These are phyloP conservation scores for Thecaphora thlaspeos DNA, from an alignment of 1,284 basidiomycete genomes.

Conservation along the genomic window DNA sequence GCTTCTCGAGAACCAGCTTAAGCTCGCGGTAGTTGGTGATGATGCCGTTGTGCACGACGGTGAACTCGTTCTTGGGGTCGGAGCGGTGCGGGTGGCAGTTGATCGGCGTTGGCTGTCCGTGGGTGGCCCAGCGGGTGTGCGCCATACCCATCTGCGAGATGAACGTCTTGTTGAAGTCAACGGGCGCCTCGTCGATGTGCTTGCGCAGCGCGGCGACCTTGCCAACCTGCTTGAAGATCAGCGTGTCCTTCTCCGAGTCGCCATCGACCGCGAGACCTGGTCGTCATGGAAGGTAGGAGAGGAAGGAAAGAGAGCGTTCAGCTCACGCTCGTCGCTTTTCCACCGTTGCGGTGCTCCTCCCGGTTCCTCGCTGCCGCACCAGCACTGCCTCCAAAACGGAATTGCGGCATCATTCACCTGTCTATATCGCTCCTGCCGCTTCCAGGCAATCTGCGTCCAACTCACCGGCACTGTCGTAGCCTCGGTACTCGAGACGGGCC, in stretches of 20 bases:
- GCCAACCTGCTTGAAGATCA: slow-evolving; percentile 98
- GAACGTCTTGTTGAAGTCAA: slow-evolving; percentile 80
- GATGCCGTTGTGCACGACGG: slow-evolving; percentile 97
- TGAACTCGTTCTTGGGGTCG: slow-evolving; percentile 79
- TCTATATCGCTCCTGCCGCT: too few species aligned
- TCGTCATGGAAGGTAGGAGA: too few species aligned
- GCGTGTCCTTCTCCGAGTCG: slow-evolving; percentile 72
- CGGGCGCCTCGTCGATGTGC: slow-evolving; percentile 74
- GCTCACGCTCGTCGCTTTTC: too few species aligned
- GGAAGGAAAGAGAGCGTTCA: too few species aligned
- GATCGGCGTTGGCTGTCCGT: slow-evolving; percentile 74
- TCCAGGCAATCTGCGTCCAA: too few species aligned
- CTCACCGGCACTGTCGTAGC: slow-evolving; percentile 86
- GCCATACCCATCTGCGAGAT: slow-evolving; percentile 92
- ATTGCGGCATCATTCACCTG: too few species aligned
- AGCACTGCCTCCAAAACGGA: too few species aligned
- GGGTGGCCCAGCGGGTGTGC: slow-evolving; percentile 99
- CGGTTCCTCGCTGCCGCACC: too few species aligned
- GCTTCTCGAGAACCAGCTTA: slow-evolving; percentile 88
- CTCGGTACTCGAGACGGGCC: slow-evolving; percentile 93
- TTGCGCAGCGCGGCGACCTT: slow-evolving; percentile 94
- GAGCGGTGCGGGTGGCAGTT: slow-evolving; percentile 97
- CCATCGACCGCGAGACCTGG: slow-evolving; percentile 91
- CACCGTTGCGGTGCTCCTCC: too few species aligned
- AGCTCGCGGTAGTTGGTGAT: slow-evolving; percentile 93